Evolutionary conservation across 129 eudicot genomes (phyloP).

Genomic region (Rutidosis leptorrhynchoides): DNA sequence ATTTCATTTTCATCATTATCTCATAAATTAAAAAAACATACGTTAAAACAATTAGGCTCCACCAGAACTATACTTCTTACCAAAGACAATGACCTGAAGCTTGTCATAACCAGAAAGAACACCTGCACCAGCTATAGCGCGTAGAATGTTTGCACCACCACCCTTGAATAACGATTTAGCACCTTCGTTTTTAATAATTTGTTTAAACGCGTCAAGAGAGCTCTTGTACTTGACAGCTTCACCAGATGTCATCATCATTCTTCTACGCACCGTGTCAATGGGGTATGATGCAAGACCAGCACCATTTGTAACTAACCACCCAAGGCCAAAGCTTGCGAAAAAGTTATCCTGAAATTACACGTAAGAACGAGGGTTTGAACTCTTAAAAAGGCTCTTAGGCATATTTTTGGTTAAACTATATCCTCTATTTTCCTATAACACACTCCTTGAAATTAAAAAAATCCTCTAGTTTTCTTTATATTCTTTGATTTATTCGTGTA

Average conservation of each 20-base stretch:
- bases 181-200: constrained; percentile 52
- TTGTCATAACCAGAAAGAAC: constrained; percentile 46
- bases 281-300: constrained; percentile 72
- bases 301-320: constrained; percentile 63
- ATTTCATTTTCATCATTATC: constrained; percentile 25
- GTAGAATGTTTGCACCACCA: constrained; percentile 50
- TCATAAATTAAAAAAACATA: not conserved
- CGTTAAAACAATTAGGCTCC: constrained; percentile 23
- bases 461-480: no score
- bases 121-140: constrained; percentile 48
- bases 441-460: no score
- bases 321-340: constrained; percentile 63
- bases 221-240: constrained; percentile 64
- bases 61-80: constrained; percentile 43
- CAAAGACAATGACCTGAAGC: constrained; percentile 39
- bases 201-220: constrained; percentile 51
- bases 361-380: not conserved
- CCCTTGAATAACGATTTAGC: constrained; percentile 59
- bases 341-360: constrained; percentile 45
- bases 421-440: no score
- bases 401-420: no score
- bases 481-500: no score
- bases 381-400: not conserved
- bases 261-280: constrained; percentile 59
- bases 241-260: constrained; percentile 79